Evolutionary conservation across 2,329 filamentous ascomycete species (phyloP).

Genomic region (Aspergillus pseudonomiae): DNA sequence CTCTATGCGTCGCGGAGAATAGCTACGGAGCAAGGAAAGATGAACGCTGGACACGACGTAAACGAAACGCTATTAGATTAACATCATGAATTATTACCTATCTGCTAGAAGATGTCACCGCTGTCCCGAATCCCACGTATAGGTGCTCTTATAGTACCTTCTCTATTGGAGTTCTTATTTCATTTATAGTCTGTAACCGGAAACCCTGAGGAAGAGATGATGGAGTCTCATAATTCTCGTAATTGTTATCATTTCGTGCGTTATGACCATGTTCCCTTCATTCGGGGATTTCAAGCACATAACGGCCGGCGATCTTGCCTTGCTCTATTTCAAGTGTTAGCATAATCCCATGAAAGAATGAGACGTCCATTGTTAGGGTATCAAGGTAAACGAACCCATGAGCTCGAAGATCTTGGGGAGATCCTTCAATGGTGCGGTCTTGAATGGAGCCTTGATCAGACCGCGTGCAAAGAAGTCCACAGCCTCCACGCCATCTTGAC

Average conservation of each 20-base stretch:
- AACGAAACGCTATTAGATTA: not conserved
- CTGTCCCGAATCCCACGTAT: not conserved
- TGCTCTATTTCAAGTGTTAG: conserved; percentile 34
- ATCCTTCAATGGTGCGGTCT: conserved; percentile 79
- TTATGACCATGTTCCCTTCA: conserved; percentile 15
- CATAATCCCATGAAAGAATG: not conserved
- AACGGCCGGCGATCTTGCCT: conserved; percentile 47
- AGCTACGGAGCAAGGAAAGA: not conserved
- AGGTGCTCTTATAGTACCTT: not conserved
- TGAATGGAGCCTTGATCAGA: conserved; percentile 83
- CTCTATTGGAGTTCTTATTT: not conserved
- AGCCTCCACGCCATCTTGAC: conserved; percentile 83
- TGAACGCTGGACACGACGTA: not conserved
- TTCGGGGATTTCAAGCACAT: conserved; percentile 49
- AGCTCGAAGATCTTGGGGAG: conserved; percentile 78
- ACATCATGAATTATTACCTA: conserved; percentile 1
- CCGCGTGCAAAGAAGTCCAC: conserved; percentile 86
- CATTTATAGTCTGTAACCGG: not conserved
- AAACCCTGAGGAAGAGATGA: not conserved
- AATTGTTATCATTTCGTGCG: not conserved
- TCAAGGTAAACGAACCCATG: conserved; percentile 53
- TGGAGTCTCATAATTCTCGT: not conserved
- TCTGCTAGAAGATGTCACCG: not conserved
- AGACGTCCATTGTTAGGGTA: not conserved
- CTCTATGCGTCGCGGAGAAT: not conserved